phyloP scores from a whole-genome alignment of 345 rosid genomes.

The Cardiospermum halicacabum region DNA sequence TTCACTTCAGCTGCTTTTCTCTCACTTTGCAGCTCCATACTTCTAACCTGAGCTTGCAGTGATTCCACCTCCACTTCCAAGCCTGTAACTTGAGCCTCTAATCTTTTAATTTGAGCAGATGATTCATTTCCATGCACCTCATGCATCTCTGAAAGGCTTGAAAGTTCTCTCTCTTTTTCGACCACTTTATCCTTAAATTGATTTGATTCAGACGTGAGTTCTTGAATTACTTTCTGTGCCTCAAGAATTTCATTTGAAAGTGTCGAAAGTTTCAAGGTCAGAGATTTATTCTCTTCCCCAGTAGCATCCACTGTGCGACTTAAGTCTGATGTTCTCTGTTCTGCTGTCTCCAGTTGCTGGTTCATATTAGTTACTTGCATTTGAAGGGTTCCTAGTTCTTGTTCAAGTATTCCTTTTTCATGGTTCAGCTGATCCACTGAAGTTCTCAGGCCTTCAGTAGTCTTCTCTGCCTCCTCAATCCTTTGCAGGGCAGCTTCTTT shows the following conservation, averaged over 20 bases:
- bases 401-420: constrained; percentile 33
- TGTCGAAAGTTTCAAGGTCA: constrained; percentile 44
- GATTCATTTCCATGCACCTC: constrained; percentile 46
- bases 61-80: constrained; percentile 52
- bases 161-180: constrained; percentile 54
- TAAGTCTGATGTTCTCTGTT: constrained; percentile 42
- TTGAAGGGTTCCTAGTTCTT: constrained; percentile 37
- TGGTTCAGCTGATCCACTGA: constrained; percentile 36
- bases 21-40: constrained; percentile 43
- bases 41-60: constrained; percentile 29
- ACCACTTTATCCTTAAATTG: constrained; percentile 38
- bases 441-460: constrained; percentile 36
- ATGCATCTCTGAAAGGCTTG: constrained; percentile 42
- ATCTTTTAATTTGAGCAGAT: constrained; percentile 36
- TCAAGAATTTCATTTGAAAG: constrained; percentile 47
- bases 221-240: constrained; percentile 39
- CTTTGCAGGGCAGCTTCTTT: constrained; percentile 34
- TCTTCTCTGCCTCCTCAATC: constrained; percentile 43
- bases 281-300: constrained; percentile 48
- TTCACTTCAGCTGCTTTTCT: constrained; percentile 39
- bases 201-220: constrained; percentile 36
- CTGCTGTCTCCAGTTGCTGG: constrained; percentile 60
- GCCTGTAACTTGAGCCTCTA: constrained; percentile 35
- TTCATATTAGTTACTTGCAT: constrained; percentile 38
- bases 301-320: constrained; percentile 28